Evolutionary conservation across 2,329 filamentous ascomycete genomes (phyloP), one percentile per base, ranked within the genome.

Genomic region (Aspergillus sp.): DNA sequence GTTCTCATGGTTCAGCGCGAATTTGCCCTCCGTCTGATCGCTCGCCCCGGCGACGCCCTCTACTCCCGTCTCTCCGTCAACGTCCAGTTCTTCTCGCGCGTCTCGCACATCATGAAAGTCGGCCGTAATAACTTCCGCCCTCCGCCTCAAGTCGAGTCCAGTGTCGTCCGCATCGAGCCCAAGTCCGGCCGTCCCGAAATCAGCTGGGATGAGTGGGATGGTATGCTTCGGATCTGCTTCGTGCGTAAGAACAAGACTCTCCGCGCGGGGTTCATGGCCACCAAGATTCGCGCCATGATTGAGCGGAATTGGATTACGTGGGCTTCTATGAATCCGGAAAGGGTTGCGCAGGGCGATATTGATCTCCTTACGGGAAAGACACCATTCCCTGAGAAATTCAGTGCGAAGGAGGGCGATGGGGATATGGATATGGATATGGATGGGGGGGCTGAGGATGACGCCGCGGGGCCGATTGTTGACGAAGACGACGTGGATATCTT

Each of bases 101-200:
- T 89, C 45, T 75, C 78, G 58, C 78, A 83, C 64, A 86, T 96
- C 65, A 91, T 96, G 88, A 96, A 96, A 78, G 93, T 98, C 45
- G 92, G 93, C 63, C 90, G 89, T 76, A 95, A 96, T 76, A 98
- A 98, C 79, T 99, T 98, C 83, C 91, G 91, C 61, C 95, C 95
- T 0, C 93, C 95, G 1, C 95, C 95, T 8, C 85, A 91, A 69
- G 95, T 99, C 57, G 95, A 99, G 76, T 91, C 87, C 7, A 93
- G 89, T 57, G 93, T 97, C 6, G 92, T 97, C 48, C 85, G 93
- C 59, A 89, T 97, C 64, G 90, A 93, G 70, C 92, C 92, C 20
- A 96, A 97, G 78, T 83, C 85, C 38, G 92, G 92, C 11, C 80
- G 91, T 38, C 93, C 93, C 53, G 88, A 91, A 65, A 93, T 98